These are phyloP conservation scores for Pichia sp. DNA, from an alignment of 1,139 yeast species.

Conservation along the genomic window DNA sequence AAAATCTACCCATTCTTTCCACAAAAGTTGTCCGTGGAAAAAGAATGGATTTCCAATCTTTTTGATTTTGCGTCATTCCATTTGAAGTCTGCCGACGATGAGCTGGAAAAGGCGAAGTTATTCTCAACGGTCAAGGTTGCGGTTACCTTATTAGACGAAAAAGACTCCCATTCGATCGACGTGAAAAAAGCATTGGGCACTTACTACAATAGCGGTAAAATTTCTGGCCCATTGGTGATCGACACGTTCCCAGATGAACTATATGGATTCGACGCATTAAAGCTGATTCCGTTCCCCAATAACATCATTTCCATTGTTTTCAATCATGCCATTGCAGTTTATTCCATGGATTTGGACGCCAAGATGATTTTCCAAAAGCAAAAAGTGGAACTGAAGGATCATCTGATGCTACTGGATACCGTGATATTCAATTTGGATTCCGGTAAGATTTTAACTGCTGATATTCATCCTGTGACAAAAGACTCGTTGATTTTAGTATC, in stretches of 20 bases:
- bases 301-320: slow-evolving; percentile 18
- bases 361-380: slow-evolving; percentile 19
- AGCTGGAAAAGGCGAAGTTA: slow-evolving; percentile 6
- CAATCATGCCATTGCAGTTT: slow-evolving; percentile 14
- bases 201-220: slow-evolving; percentile 13
- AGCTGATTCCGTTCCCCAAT: slow-evolving; percentile 21
- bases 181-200: slow-evolving; percentile 12
- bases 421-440: slow-evolving; percentile 8
- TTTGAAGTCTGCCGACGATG: slow-evolving; percentile 18
- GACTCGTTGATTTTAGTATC: slow-evolving; percentile 16
- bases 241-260: slow-evolving; percentile 43
- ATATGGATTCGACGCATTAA: slow-evolving; percentile 35
- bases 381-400: slow-evolving; percentile 6
- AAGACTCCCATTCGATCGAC: slow-evolving; percentile 5
- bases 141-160: slow-evolving; percentile 12
- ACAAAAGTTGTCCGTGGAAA: slow-evolving; percentile 27
- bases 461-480: slow-evolving; percentile 15
- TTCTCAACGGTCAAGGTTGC: slow-evolving; percentile 20
- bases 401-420: slow-evolving; percentile 10
- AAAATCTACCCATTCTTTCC: slow-evolving; percentile 52
- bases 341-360: slow-evolving; percentile 15
- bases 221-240: slow-evolving; percentile 41
- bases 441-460: slow-evolving; percentile 11
- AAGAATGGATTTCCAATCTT: slow-evolving; percentile 28
- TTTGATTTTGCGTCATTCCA: slow-evolving; percentile 32